These are phyloP conservation scores for Tolypocladium ovalisporum DNA, from an alignment of 2,329 filamentous ascomycete species.

Conservation along the genomic window DNA sequence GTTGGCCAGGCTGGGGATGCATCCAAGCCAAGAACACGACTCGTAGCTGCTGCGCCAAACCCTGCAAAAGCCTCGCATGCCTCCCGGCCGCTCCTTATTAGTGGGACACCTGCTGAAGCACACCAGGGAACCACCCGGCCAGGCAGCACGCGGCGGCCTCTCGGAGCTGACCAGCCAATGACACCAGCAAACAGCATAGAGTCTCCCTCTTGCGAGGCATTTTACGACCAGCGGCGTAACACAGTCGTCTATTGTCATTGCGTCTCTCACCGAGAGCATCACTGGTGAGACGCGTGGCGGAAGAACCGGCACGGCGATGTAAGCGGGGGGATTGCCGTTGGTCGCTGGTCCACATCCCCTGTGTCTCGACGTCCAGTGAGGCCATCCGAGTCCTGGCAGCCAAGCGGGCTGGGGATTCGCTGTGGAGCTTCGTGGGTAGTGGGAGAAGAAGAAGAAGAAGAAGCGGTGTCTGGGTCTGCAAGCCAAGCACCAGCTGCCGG, in stretches of 20 bases:
- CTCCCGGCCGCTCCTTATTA: background rate
- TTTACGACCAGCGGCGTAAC: background rate
- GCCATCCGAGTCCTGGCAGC: too few relatives aligned
- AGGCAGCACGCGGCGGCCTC: background rate
- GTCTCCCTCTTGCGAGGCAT: background rate
- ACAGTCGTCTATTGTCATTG: background rate
- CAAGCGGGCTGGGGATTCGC: background rate
- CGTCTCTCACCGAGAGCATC: background rate
- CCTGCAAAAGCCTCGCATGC: background rate
- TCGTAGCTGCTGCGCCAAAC: background rate
- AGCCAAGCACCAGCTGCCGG: background rate
- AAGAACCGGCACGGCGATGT: conserved; percentile 1
- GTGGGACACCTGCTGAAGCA: background rate
- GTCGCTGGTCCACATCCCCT: background rate
- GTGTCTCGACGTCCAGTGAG: too few relatives aligned
- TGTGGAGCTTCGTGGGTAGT: background rate
- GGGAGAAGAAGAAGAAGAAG: background rate
- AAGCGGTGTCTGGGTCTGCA: background rate
- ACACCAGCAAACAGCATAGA: background rate
- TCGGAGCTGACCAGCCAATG: background rate
- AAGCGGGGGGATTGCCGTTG: too few relatives aligned
- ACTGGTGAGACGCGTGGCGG: background rate
- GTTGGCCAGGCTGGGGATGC: background rate
- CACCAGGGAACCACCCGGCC: background rate
- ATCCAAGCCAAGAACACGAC: background rate